These are phyloP conservation scores for Scheffersomyces titani DNA, from an alignment of 1,139 yeast species.

Conservation along the genomic window DNA sequence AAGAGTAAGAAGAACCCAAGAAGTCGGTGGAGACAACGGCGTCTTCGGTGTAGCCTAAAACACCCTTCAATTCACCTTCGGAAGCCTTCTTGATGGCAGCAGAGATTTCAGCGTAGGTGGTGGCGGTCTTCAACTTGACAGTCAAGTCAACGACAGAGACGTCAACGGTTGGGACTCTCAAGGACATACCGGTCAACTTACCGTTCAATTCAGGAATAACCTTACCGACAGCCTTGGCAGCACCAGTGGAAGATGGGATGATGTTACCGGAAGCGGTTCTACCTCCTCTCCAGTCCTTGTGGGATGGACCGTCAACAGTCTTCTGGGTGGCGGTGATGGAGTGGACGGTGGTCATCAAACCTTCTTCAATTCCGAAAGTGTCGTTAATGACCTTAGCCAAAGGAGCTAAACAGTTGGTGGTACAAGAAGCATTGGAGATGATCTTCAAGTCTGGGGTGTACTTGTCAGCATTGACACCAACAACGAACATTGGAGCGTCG, in stretches of 20 bases:
- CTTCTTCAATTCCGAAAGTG: conserved; percentile 79
- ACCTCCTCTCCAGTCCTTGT: conserved; percentile 96
- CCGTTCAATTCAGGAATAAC: conserved; percentile 87
- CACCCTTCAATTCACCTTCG: conserved; percentile 70
- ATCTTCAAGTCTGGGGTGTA: conserved; percentile 72
- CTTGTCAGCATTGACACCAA: conserved; percentile 76
- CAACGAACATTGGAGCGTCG: conserved; percentile 88
- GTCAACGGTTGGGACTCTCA: conserved; percentile 87
- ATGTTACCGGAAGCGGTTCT: conserved; percentile 90
- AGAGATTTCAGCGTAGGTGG: conserved; percentile 76
- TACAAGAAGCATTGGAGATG: conserved; percentile 85
- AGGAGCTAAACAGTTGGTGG: conserved; percentile 90
- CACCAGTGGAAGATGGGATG: conserved; percentile 90
- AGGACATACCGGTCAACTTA: conserved; percentile 85
- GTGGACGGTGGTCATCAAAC: conserved; percentile 90
- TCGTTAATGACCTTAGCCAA: conserved; percentile 83
- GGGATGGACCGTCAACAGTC: conserved; percentile 90
- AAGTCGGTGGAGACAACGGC: conserved; percentile 86
- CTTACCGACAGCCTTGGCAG: conserved; percentile 92
- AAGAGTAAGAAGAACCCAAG: conserved; percentile 75
- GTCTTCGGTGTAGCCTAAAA: conserved; percentile 82
- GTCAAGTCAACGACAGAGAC: conserved; percentile 80
- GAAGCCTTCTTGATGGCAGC: conserved; percentile 70
- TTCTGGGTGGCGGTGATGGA: conserved; percentile 89
- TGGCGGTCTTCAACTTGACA: conserved; percentile 64